Evolutionary conservation across 306 rosid species (phyloP).

Genomic region (Cicer arietinum): DNA sequence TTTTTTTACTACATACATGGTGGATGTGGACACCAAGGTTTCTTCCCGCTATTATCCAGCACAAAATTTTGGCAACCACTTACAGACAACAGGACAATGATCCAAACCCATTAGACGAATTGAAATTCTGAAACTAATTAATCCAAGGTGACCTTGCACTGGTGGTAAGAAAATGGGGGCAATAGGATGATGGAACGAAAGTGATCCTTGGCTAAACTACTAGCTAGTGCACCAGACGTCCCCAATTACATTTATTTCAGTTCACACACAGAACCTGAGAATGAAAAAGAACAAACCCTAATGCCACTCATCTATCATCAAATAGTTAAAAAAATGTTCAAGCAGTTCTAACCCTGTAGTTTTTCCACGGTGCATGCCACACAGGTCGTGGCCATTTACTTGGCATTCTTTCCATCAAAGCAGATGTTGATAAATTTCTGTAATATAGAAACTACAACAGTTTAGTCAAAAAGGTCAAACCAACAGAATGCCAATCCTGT

Average conservation of each 20-base stretch:
- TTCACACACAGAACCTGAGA: constrained; percentile 3
- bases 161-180: constrained; percentile 1
- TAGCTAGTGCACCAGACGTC: constrained; percentile 21
- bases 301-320: constrained; percentile 29
- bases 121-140: constrained; percentile 5
- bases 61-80: neutral
- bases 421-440: constrained; percentile 86
- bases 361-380: constrained; percentile 99
- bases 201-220: constrained; percentile 10
- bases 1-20: neutral
- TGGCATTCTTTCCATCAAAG: constrained; percentile 95
- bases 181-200: neutral
- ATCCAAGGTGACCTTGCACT: neutral
- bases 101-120: constrained; percentile 1
- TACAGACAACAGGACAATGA: neutral
- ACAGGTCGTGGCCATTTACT: constrained; percentile 99
- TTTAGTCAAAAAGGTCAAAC: constrained; percentile 32
- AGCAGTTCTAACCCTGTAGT: constrained; percentile 74
- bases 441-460: constrained; percentile 40
- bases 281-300: constrained; percentile 15
- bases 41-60: constrained; percentile 12
- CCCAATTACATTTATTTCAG: constrained; percentile 13
- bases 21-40: neutral
- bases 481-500: constrained; percentile 24
- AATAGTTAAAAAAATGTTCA: constrained; percentile 8